A percentile compares a stretch with the other conserved stretches of the same genome.
Evolutionary conservation across 2,329 filamentous ascomycete species (phyloP).

Genomic region (Aurifilum marmelostoma): DNA sequence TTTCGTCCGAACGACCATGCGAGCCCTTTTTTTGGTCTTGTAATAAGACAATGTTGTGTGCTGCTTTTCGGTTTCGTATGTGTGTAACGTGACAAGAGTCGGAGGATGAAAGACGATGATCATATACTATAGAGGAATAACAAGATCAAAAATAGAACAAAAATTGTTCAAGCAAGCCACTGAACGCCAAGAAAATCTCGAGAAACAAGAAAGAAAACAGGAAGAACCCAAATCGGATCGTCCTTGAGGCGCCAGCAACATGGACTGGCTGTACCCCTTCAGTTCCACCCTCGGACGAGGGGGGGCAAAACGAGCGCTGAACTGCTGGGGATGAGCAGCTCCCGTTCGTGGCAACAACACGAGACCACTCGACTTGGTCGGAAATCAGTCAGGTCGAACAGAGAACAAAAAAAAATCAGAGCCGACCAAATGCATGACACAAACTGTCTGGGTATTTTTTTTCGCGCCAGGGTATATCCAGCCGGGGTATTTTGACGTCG

Average conservation of each 20-base stretch:
- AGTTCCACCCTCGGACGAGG: neutral
- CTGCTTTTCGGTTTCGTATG: conserved; percentile 20
- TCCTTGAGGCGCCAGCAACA: conserved; percentile 4
- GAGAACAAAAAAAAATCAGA: conserved; percentile 35
- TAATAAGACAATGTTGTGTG: conserved; percentile 8
- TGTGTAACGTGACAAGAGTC: conserved; percentile 17
- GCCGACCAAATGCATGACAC: conserved; percentile 51
- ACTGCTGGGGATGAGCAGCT: neutral
- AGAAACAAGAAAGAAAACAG: conserved; percentile 13
- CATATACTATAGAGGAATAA: conserved; percentile 20
- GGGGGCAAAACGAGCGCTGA: neutral
- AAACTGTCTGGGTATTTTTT: conserved; percentile 53
- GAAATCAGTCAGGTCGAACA: conserved; percentile 42
- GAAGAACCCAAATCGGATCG: conserved; percentile 11
- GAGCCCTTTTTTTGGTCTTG: neutral
- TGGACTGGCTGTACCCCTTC: conserved; percentile 2
- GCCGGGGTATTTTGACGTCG: conserved; percentile 57
- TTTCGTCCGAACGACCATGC: conserved; percentile 13
- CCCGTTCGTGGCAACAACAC: conserved; percentile 29
- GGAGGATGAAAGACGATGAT: conserved; percentile 17
- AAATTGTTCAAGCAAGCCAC: conserved; percentile 21
- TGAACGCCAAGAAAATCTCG: conserved; percentile 17
- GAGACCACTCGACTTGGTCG: conserved; percentile 34
- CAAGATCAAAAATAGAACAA: neutral
- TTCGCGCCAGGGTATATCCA: conserved; percentile 68